Evolutionary conservation across 176 grass and related monocot species (phyloP).

Genomic region (Bolboschoenus planiculmis): DNA sequence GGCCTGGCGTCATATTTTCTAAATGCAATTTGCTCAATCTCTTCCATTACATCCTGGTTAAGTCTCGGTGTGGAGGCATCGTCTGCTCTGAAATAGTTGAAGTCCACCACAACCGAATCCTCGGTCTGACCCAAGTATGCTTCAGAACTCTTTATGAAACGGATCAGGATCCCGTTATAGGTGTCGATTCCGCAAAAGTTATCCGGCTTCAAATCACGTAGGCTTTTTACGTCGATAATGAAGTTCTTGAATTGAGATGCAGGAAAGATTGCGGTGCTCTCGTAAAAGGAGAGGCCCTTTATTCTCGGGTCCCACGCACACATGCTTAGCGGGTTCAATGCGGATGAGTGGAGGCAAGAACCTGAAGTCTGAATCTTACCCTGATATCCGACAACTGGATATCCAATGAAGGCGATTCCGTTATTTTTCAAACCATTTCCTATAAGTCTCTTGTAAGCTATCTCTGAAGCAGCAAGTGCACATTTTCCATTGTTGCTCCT

Average conservation of each 20-base stretch:
- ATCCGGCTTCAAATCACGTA: constrained; percentile 37
- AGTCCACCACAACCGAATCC: constrained; percentile 77
- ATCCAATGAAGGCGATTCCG: constrained; percentile 42
- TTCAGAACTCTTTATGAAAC: constrained; percentile 47
- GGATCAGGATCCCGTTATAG: constrained; percentile 67
- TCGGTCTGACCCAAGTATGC: constrained; percentile 58
- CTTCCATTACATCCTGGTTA: constrained; percentile 71
- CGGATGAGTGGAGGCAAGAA: constrained; percentile 42
- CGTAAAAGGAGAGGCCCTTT: constrained; percentile 79
- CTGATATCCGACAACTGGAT: constrained; percentile 63
- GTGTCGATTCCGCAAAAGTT: constrained; percentile 58
- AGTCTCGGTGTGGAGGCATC: constrained; percentile 40
- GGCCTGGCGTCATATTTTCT: constrained; percentile 58
- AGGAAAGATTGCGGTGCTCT: constrained; percentile 67
- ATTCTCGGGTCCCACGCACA: constrained; percentile 83
- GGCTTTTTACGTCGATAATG: constrained; percentile 52
- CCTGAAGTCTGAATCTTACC: constrained; percentile 75
- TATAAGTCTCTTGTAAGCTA: constrained; percentile 43
- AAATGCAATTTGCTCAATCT: constrained; percentile 94
- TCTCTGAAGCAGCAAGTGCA: constrained; percentile 25
- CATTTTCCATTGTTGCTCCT: constrained; percentile 44
- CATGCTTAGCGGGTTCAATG: constrained; percentile 8
- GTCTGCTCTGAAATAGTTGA: constrained; percentile 78
- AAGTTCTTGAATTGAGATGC: constrained; percentile 50
- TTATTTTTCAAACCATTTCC: constrained; percentile 52